These are phyloP conservation scores for Vitis hybrid DNA, from an alignment of 177 flowering plant genomes.

Conservation along the genomic window DNA sequence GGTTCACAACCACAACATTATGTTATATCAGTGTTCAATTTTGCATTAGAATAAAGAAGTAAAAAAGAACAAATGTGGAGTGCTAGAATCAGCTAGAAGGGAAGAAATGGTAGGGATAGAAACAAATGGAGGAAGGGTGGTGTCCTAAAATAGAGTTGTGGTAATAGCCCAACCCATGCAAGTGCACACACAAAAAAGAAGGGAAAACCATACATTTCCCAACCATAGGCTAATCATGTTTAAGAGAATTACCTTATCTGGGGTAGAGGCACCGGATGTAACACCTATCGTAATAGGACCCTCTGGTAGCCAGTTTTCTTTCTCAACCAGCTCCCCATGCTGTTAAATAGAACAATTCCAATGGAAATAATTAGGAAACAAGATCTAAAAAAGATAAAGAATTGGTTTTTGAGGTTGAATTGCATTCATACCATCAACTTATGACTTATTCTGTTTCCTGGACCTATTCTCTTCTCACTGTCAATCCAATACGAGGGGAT, in stretches of 20 bases:
- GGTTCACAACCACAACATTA: too few relatives aligned
- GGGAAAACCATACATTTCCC: too few relatives aligned
- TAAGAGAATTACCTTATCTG: slow-evolving; percentile 71
- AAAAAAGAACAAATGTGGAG: too few relatives aligned
- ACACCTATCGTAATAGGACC: slow-evolving; percentile 88
- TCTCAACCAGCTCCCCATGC: slow-evolving; percentile 95
- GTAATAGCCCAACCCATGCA: too few relatives aligned
- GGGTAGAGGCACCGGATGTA: slow-evolving; percentile 98
- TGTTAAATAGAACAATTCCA: slow-evolving; percentile 18
- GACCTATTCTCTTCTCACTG: slow-evolving; percentile 86
- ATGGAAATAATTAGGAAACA: neutral
- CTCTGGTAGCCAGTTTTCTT: slow-evolving; percentile 81
- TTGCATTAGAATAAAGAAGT: too few relatives aligned
- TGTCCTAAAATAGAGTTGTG: too few relatives aligned
- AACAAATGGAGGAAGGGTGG: too few relatives aligned
- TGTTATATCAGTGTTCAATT: too few relatives aligned
- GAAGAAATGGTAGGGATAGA: too few relatives aligned
- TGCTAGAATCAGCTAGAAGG: too few relatives aligned
- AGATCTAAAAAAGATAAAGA: neutral
- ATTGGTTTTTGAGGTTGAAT: too few relatives aligned
- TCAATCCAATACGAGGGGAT: slow-evolving; percentile 98
- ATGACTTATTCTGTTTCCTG: slow-evolving; percentile 81
- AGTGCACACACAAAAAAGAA: too few relatives aligned
- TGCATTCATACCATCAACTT: slow-evolving; percentile 56
- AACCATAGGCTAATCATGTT: neutral